phyloP scores from a whole-genome alignment of 148 eudicot species.

The Spergularia marina region DNA sequence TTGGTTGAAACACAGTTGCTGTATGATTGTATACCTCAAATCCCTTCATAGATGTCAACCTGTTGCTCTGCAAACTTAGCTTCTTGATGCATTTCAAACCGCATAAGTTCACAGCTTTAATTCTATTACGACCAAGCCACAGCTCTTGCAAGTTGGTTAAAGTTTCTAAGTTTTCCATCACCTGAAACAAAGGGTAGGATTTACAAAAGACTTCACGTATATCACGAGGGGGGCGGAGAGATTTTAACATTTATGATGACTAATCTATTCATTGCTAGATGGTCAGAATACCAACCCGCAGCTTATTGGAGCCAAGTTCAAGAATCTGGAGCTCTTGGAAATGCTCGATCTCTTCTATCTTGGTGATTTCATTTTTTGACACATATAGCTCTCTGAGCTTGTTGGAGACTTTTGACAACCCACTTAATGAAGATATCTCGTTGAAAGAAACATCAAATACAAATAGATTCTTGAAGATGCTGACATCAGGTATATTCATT shows the following conservation, averaged over 20 bases:
- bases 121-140: conserved; percentile 98
- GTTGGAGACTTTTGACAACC: conserved; percentile 69
- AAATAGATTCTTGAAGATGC: conserved; percentile 72
- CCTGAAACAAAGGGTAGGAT: conserved; percentile 35
- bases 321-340: conserved; percentile 75
- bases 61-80: conserved; percentile 94
- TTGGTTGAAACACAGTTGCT: neutral
- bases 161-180: conserved; percentile 79
- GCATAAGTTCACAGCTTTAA: conserved; percentile 69
- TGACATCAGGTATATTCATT: conserved; percentile 76
- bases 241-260: neutral
- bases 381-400: conserved; percentile 81
- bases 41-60: conserved; percentile 80
- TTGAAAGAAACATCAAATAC: conserved; percentile 94
- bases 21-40: conserved; percentile 55
- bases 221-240: neutral
- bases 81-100: conserved; percentile 87
- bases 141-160: conserved; percentile 71
- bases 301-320: conserved; percentile 93
- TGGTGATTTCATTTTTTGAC: conserved; percentile 89
- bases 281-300: conserved; percentile 61
- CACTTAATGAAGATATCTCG: conserved; percentile 73
- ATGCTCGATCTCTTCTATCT: conserved; percentile 95
- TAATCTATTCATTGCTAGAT: conserved; percentile 15
- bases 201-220: neutral